These are phyloP conservation scores for Pyropia yezoensis DNA, from an alignment of 23 red algal species.

Conservation along the genomic window DNA sequence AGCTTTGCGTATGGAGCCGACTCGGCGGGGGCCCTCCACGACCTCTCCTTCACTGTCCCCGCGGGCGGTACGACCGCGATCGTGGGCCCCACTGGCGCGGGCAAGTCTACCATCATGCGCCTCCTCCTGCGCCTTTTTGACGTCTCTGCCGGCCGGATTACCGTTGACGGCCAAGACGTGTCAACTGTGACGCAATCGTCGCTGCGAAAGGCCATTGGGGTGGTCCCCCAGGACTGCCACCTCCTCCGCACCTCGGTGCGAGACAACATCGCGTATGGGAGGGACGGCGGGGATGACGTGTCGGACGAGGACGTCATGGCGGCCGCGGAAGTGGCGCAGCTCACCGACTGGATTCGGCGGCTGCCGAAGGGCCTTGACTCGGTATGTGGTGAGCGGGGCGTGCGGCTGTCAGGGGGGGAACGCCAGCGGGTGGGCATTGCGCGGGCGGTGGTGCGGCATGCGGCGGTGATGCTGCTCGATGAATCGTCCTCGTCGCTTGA, in stretches of 20 bases:
- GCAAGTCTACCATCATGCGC: conserved; percentile 69
- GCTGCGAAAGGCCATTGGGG: conserved; percentile 55
- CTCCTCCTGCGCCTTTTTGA: conserved; percentile 82
- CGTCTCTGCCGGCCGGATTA: conserved; percentile 44
- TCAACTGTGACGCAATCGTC: conserved; percentile 39
- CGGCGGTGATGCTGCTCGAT: conserved; percentile 68
- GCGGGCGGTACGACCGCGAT: conserved; percentile 71
- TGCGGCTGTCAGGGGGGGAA: conserved; percentile 69
- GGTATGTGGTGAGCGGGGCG: conserved; percentile 52
- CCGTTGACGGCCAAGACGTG: conserved; percentile 64
- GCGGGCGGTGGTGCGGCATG: conserved; percentile 69
- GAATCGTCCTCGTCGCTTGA: conserved; percentile 71
- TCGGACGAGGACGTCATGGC: conserved; percentile 26
- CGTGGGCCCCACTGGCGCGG: conserved; percentile 71
- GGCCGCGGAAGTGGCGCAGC: conserved; percentile 40
- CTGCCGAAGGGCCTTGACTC: conserved; percentile 61
- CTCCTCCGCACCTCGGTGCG: conserved; percentile 74
- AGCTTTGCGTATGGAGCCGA: conserved; percentile 44
- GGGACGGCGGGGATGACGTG: conserved; percentile 1
- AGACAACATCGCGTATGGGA: conserved; percentile 76
- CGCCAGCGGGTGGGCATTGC: conserved; percentile 80
- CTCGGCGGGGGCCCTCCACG: conserved; percentile 5
- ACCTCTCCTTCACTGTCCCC: conserved; percentile 64
- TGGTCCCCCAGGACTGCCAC: conserved; percentile 65
- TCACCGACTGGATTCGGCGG: conserved; percentile 49